Evolutionary conservation across 2,329 filamentous ascomycete species (phyloP).

Genomic region (Diatrype stigma): DNA sequence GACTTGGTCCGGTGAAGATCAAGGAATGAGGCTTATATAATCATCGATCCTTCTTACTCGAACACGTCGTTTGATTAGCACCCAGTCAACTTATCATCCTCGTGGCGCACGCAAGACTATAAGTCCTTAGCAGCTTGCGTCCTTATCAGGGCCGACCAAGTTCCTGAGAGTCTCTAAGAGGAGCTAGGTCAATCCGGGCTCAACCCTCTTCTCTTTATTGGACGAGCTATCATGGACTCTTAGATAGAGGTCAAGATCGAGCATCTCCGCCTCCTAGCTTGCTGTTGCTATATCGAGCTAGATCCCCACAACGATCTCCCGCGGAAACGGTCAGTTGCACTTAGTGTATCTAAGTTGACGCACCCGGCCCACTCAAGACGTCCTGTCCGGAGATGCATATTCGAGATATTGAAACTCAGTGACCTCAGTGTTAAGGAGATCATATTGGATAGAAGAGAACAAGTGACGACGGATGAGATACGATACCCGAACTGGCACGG

Average conservation of each 20-base stretch:
- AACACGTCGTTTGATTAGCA: too few relatives aligned
- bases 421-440: not conserved
- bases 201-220: not conserved
- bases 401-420: not conserved
- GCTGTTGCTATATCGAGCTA: conserved; percentile 4
- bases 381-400: conserved; percentile 22
- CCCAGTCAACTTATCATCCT: not conserved
- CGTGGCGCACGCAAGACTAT: too few relatives aligned
- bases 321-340: conserved; percentile 16
- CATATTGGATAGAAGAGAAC: conserved; percentile 9
- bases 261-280: conserved; percentile 7
- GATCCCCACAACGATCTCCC: conserved; percentile 15
- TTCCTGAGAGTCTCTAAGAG: not conserved
- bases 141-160: not conserved
- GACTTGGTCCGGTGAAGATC: too few relatives aligned
- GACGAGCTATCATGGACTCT: not conserved
- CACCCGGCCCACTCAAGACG: conserved; percentile 13
- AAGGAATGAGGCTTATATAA: too few relatives aligned
- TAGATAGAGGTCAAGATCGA: conserved; percentile 4
- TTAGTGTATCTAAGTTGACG: conserved; percentile 10
- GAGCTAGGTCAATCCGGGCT: not conserved
- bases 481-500: not conserved
- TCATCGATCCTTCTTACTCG: too few relatives aligned
- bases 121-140: not conserved
- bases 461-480: not conserved